Evolutionary conservation across 2,329 filamentous ascomycete genomes (phyloP), one percentile per base, ranked within the genome.

Genomic region (Colletotrichum australisinense): DNA sequence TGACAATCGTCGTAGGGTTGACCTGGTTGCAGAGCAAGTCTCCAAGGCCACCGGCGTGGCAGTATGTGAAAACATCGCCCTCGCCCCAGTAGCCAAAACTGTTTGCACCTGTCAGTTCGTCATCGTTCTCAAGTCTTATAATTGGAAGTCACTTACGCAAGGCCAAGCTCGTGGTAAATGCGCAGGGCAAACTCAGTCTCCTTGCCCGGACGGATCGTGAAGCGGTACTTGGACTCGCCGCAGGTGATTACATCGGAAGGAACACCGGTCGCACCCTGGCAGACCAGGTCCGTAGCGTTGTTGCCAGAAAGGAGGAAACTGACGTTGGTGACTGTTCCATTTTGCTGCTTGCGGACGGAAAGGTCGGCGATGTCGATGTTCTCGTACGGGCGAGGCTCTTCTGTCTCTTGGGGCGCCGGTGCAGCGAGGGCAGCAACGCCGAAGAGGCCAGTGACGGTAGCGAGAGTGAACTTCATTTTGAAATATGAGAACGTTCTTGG

Each of bases 151-250:
- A 77, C 78, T 76, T 74, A 78, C 78, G 68, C 76, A 67, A 62
- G 1, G 62, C 68, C 76, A 5, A 76, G 59, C 73, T 78, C 75
- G 57, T 78, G 75, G 75, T 78, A 78, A 46, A 78, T 66, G 24
- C 71, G 68, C n/a, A 78, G 74, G 57, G 65, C 68, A 35, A 74
- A 78, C 30, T 76, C 76, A 9, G 57, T 32, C 53, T 67, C 58
- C 0, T 68, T 28, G 30, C 77, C 78, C 4, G 65, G 38, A 28
- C 69, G 53, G 32, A 81, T 63, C 22, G 60, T 62, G 78, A 81
- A 81, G 57, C 78, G 69, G 77, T 81, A 81, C 72, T 76, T 76
- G 75, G 74, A 74, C 11, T 76, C 76, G 65, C 76, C 77, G 76
- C 79, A 81, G 62, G 74, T 74, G 58, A 77, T 63, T 56, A 77